phyloP scores from a whole-genome alignment of 306 rosid genomes.

The Gleditsia sinensis region DNA sequence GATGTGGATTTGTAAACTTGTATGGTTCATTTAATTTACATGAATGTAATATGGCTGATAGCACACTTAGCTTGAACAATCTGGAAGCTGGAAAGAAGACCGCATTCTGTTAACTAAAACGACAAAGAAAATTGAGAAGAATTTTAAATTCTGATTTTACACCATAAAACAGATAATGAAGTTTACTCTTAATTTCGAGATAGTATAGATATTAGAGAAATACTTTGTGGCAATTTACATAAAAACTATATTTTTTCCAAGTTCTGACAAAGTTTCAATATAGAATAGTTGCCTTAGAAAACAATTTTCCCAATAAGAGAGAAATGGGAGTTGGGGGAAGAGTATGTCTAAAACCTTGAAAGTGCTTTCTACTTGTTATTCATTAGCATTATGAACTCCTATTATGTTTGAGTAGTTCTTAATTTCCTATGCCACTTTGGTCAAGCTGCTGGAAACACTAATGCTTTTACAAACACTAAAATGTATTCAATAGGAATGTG shows the following conservation, averaged over 20 bases:
- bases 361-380: neutral
- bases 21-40: neutral
- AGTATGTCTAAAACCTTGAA: neutral
- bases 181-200: neutral
- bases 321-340: neutral
- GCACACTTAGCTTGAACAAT: slow-evolving; percentile 1
- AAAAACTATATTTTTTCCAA: too few relatives aligned
- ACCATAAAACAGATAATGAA: neutral
- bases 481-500: neutral
- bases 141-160: neutral
- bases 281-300: neutral
- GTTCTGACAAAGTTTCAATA: neutral
- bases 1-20: neutral
- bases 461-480: neutral
- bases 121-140: neutral
- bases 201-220: neutral
- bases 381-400: slow-evolving; percentile 2
- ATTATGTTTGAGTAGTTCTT: neutral
- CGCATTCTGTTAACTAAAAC: neutral
- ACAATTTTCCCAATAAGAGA: neutral
- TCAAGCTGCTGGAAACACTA: neutral
- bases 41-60: neutral
- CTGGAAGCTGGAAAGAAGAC: slow-evolving; percentile 21
- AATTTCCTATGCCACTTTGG: neutral
- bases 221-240: neutral